Conservation (phyloP, 2,329 filamentous ascomycete genomes). For the Seiridium unicorne region DNA sequence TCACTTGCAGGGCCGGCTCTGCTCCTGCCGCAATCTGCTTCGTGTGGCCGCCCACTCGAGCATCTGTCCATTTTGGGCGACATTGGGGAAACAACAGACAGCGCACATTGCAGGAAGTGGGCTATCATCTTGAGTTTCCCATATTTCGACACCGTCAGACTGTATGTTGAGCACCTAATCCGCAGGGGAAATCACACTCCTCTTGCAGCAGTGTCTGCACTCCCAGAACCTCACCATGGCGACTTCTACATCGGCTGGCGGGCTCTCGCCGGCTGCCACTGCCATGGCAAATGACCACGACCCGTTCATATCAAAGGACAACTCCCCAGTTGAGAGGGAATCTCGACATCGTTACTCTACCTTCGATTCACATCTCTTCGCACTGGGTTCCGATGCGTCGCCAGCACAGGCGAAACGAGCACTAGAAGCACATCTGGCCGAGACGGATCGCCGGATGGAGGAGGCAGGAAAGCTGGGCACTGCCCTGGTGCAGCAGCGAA, state of each 20-base stretch:
- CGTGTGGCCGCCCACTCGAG: slow-evolving; percentile 5
- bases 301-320: slow-evolving; percentile 53
- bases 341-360: slow-evolving; percentile 71
- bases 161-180: slow-evolving; percentile 27
- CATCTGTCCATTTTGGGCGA: neutral
- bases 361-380: slow-evolving; percentile 80
- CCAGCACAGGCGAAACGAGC: slow-evolving; percentile 85
- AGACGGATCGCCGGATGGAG: slow-evolving; percentile 87
- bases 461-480: slow-evolving; percentile 85
- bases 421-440: slow-evolving; percentile 85
- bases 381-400: slow-evolving; percentile 72
- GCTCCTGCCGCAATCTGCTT: slow-evolving; percentile 14
- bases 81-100: neutral
- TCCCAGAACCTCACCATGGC: slow-evolving; percentile 33
- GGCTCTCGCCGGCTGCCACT: slow-evolving; percentile 24
- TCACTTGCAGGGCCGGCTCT: slow-evolving; percentile 16
- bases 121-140: neutral
- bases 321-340: slow-evolving; percentile 33
- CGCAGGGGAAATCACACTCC: slow-evolving; percentile 25
- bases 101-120: slow-evolving; percentile 13
- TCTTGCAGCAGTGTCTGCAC: slow-evolving; percentile 10
- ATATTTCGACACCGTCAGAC: slow-evolving; percentile 17
- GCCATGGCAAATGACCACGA: slow-evolving; percentile 39
- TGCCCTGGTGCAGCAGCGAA: slow-evolving; percentile 81
- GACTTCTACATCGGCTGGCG: slow-evolving; percentile 38